These are phyloP conservation scores for Exsudoporus frostii DNA, from an alignment of 768 basidiomycete species.

Conservation along the genomic window DNA sequence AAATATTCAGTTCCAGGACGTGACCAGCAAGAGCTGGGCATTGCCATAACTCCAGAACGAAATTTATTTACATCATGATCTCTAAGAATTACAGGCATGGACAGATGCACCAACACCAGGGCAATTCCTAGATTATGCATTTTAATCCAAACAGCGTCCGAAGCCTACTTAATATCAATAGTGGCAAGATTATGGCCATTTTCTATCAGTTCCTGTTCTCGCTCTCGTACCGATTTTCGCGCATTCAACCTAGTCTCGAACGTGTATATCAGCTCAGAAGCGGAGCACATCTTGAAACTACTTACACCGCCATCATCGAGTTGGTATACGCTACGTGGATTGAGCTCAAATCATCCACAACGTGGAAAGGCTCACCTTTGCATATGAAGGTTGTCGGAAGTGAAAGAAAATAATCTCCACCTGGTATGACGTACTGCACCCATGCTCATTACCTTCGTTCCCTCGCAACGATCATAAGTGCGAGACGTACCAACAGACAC, in stretches of 20 bases:
- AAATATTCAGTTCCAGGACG: too few relatives aligned
- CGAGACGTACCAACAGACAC: conserved; percentile 8
- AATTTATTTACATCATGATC: too few relatives aligned
- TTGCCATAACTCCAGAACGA: too few relatives aligned
- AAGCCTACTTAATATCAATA: conserved; percentile 34
- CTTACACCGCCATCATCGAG: conserved; percentile 14
- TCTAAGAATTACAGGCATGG: too few relatives aligned
- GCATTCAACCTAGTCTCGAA: not conserved
- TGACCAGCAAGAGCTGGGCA: too few relatives aligned
- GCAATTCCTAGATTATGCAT: not conserved
- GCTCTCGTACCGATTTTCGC: not conserved
- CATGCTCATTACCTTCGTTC: not conserved
- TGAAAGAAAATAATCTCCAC: not conserved
- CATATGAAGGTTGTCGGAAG: not conserved
- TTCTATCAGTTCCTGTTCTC: not conserved
- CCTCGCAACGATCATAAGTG: not conserved
- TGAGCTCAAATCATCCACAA: not conserved
- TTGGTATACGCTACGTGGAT: conserved; percentile 1
- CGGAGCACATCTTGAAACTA: not conserved
- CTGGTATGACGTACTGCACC: not conserved
- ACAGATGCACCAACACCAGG: too few relatives aligned
- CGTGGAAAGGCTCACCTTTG: not conserved
- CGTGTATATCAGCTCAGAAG: not conserved
- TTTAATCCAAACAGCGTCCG: too few relatives aligned
- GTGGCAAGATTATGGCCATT: not conserved